Conservation (phyloP, 345 rosid species). For the Dovyalis caffra region DNA sequence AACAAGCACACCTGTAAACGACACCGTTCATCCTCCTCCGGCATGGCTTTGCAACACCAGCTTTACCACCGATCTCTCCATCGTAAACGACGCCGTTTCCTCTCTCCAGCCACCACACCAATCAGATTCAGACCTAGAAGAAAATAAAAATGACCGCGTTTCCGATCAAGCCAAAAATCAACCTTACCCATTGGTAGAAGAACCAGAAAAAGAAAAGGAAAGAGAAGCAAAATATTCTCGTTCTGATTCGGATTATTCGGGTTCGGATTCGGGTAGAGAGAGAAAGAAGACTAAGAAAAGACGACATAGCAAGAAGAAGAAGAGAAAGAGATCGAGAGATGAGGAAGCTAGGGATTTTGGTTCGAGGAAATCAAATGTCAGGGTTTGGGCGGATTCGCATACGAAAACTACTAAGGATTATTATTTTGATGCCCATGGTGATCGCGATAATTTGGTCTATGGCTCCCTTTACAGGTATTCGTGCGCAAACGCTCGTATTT, state of each 20-base stretch:
- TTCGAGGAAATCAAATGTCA: slow-evolving; percentile 45
- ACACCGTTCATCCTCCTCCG: slow-evolving; percentile 20
- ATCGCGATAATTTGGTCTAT: slow-evolving; percentile 77
- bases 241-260: neutral
- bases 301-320: slow-evolving; percentile 21
- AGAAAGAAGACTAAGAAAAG: slow-evolving; percentile 33
- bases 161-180: neutral
- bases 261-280: slow-evolving; percentile 20
- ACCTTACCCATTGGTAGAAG: slow-evolving; percentile 46
- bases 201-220: neutral
- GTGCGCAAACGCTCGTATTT: too few species aligned
- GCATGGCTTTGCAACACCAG: slow-evolving; percentile 86
- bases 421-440: slow-evolving; percentile 82
- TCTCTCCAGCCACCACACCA: slow-evolving; percentile 21
- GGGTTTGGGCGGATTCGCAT: slow-evolving; percentile 46
- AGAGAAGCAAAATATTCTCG: neutral
- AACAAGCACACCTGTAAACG: too few species aligned
- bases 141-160: slow-evolving; percentile 19
- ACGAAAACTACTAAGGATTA: slow-evolving; percentile 66
- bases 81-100: slow-evolving; percentile 49
- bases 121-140: slow-evolving; percentile 34
- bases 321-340: slow-evolving; percentile 32
- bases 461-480: slow-evolving; percentile 76
- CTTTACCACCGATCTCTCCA: slow-evolving; percentile 69
- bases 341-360: slow-evolving; percentile 27